Base-by-base conservation (phyloP, 2,329 filamentous ascomycete genomes). In the Nemania sp. region DNA sequence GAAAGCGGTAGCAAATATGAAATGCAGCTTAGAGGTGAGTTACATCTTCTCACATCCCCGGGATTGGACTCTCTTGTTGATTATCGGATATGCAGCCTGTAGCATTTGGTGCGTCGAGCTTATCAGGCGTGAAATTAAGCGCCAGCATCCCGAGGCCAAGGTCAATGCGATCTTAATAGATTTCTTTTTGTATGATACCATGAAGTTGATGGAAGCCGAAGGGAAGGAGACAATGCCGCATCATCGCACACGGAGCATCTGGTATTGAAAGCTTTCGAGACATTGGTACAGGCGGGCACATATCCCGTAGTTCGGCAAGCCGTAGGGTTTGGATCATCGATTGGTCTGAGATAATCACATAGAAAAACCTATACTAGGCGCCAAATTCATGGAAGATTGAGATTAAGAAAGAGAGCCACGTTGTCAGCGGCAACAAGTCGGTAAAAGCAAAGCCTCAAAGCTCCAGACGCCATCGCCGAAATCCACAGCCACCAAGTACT, bases 91-190 rank as follows among this genome's bases (percentile, higher is more conserved):
- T 44, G 26, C 61, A 89, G 86, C 90, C 12, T 94, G 91, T 69
- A 96, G 90, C 66, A 96, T 99, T 62, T 97, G 93, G 92, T 94
- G 90, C 57, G 89, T 97, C 1, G 94, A 99, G 71, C 75, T 97
- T 59, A 88, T 99, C 60, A 80, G 86, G 48, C 81, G 88, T 28
- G 90, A 97, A 69, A 97, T 99, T 45, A 67, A 86, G 52, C 81
- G 78, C 40, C 72, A 83, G 12, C 84, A 97, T 65, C 89, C 91
- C 1, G 84, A 87, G 8, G 80, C 86, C 1, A 77, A 82, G 47
- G 73, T 87, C 63, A 99, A 99, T 69, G 92, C 94, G 22, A 90
- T 97, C 33, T 72, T 99, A 64, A 94, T 99, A 59, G 94, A 99
- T 72, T 99, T 97, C 73, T 96, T 97, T 72, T 76, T 99, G 50